Base-by-base conservation (phyloP, 2,329 filamentous ascomycete species). In the Zasmidium angulare region DNA sequence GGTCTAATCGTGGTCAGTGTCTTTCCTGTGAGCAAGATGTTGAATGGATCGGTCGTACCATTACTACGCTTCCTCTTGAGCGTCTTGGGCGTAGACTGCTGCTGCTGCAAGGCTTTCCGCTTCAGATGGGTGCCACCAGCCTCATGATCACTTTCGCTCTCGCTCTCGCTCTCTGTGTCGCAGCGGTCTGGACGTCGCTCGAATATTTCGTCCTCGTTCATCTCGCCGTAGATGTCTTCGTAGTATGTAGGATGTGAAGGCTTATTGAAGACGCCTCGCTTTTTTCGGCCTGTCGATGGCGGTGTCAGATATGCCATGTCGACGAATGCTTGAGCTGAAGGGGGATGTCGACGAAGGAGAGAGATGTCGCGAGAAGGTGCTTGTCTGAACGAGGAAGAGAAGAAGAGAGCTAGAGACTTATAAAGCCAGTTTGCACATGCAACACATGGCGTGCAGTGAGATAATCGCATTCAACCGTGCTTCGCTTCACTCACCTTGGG, bases 121-220 rank as follows among this genome's bases (percentile, higher is more conserved):
- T 61, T 49, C 23, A 58, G 36, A 50, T 6, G 14, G 21, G 22
- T 24, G 36, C 24, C 22, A 19, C 4, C 36, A 17, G n/a, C 4
- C 36, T 43, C 36, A 19, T 9, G 4, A 4, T 64, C 56, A n/a
- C 63, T 54, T n/a, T 66, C 65, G 24, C 60, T 66, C 20, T 66
- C 65, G 24, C 60, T 66, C 29, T 66, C 58, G 12, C 59, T 48
- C 17, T 69, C 67, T 21, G 59, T 62, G n/a, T 69, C 67, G 60
- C 67, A 70, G 2, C 29, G 11, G 19, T 71, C 64, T 12, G 59
- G 29, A 12, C 31, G 14, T 10, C 50, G 51, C 36, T 66, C 66
- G 26, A 60, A 49, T 6, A 40, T 48, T 29, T 69, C 66, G 20
- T 67, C 63, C 6, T 50, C 20, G 54, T 65, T 63, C 21, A 26